Base-by-base conservation (phyloP, 2,329 filamentous ascomycete genomes). In the Diaporthe capsici region DNA sequence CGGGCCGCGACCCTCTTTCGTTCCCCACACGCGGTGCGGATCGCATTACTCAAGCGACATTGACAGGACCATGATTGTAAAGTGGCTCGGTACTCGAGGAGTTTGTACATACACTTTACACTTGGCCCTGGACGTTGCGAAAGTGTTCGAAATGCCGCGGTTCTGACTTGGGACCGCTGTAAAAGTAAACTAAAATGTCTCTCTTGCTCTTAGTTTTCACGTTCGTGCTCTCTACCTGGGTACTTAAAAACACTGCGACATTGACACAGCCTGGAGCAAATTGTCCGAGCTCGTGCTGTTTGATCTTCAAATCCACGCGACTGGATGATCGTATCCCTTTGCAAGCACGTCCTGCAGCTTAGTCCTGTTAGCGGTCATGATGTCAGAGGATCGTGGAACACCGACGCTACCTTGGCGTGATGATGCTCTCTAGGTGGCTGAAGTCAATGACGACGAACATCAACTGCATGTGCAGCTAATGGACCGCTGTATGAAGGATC, bases 41-140 rank as follows among this genome's bases (percentile, higher is more conserved):
- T 53, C 47, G 15, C 65, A 68, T 68, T 68, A 53, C 65, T 68
- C 65, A 51, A 39, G 65, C 47, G 34, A 37, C 63, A 39, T 51
- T 53, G n/a, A 53, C 49, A 25, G 6, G 22, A 37, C 12, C 37
- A 9, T n/a, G 63, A n/a, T 61, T 34, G 22, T 28, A 39, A 25
- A 53, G 42, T 51, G 63, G 63, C 44, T 17, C 31, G 28, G 31
- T 9, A 10, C n/a, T 68, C 47, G 13, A 8, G 12, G 20, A 37
- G 13, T 20, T 68, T 4, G n/a, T 25, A 28, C 25, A 20, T 7
- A 39, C 9, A 25, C 10, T 51, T 34, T 8, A 25, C 10, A 10
- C 20, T 17, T 37, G 15, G 22, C 20, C 13, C 12, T 22, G 37
- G 15, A 37, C 12, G 37, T 44, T 42, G 3, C 8, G 7, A 15